Conservation (phyloP, 768 basidiomycete species). For the Trametes elegans region DNA sequence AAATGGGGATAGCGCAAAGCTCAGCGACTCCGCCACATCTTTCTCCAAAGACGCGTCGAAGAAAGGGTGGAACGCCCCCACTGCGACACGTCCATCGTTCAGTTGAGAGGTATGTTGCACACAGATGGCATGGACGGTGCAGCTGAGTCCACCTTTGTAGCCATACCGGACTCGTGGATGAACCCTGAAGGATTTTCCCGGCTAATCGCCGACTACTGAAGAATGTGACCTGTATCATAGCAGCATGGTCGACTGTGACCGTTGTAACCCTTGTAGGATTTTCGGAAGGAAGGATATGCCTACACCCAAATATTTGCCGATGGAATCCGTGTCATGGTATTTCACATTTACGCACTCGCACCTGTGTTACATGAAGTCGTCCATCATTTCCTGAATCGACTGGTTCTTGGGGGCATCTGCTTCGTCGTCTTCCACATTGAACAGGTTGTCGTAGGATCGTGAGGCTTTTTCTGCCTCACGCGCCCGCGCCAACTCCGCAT, state of each 20-base stretch:
- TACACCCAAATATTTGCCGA: background rate
- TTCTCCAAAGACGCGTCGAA: conserved; percentile 8
- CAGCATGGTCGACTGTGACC: too few species aligned
- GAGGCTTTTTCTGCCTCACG: conserved; percentile 88
- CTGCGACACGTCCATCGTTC: conserved; percentile 3
- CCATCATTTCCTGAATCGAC: conserved; percentile 75
- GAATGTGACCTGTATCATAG: too few species aligned
- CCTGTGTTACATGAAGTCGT: conserved; percentile 74
- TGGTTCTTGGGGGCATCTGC: conserved; percentile 44
- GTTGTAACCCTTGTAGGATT: too few species aligned
- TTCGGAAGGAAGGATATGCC: too few species aligned
- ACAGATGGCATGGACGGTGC: too few species aligned
- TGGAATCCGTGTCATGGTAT: background rate
- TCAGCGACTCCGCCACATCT: background rate
- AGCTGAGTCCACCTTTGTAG: too few species aligned
- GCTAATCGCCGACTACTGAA: too few species aligned
- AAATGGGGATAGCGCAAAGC: background rate
- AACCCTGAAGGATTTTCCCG: too few species aligned
- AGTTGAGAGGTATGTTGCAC: background rate
- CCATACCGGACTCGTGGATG: too few species aligned
- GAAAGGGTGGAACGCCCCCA: conserved; percentile 3
- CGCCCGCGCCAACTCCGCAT: conserved; percentile 66
- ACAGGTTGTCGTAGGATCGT: conserved; percentile 81
- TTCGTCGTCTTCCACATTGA: conserved; percentile 61
- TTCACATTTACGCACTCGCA: too few species aligned